Evolutionary conservation across 2,329 filamentous ascomycete species (phyloP), one percentile per base, ranked within the genome.

Genomic region (Epichloe bromicola): DNA sequence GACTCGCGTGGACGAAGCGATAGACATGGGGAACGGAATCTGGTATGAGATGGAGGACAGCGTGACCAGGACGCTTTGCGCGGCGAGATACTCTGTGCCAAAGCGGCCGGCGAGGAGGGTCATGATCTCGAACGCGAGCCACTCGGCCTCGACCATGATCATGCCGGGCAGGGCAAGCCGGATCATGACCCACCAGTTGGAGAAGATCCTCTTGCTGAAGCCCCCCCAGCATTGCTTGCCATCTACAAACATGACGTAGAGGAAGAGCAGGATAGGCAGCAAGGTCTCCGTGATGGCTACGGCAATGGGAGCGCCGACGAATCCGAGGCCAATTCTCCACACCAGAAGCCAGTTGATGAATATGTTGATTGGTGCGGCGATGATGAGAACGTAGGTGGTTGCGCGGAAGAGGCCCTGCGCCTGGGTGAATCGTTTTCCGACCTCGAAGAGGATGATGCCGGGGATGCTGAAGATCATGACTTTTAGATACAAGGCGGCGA

Each of bases 81-180:
- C 90, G 0, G 91, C 91, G 1, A 97, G 78, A 54, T 85, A 81
- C 17, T 83, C 83, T 2, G 86, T 81, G 15, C 86, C 86, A 52
- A 96, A 83, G 59, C 86, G 87, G 48, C 84, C 87, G 0, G 87
- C 80, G 8, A 83, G 81, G n/a, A 96, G 74, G 0, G 89, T 95
- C 55, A 95, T 73, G 46, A 95, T 81, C 65, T 97, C 91, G 65
- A 97, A 97, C 6, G 90, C 89, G 11, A 96, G 76, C 70, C 87
- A 95, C 65, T 97, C 91, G 5, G 91, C 89, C 65, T 94, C 83
- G 2, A 97, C 85, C 90, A 96, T 96, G 57, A 95, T 72, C 64
- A 97, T 82, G 1, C 91, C 91, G 0, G 91, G 90, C 12, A 96
- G 71, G 0, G 91, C 88, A 38, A 97, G 82, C 46, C 82, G 80